phyloP scores from a whole-genome alignment of 495 filamentous ascomycete genomes.

The Chaetomium fimeti region DNA sequence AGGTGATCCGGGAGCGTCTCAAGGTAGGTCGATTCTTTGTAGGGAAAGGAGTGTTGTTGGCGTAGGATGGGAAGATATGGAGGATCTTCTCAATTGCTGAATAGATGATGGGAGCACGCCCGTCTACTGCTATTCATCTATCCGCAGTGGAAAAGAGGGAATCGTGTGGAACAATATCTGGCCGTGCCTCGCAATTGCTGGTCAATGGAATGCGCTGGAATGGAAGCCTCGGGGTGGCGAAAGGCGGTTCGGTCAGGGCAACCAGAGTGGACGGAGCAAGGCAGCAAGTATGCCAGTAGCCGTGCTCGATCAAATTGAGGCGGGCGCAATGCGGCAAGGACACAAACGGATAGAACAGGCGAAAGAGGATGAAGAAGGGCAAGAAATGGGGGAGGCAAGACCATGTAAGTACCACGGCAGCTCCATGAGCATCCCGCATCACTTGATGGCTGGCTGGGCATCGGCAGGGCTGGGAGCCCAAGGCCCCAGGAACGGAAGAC shows the following conservation, averaged over 20 bases:
- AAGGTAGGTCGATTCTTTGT: constrained; percentile 10
- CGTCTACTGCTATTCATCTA: constrained; percentile 20
- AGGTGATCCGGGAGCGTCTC: constrained; percentile 8
- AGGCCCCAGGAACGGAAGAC: constrained; percentile 19
- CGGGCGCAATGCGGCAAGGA: not conserved
- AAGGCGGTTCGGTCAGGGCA: not conserved
- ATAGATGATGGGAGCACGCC: constrained; percentile 19
- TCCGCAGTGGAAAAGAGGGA: constrained; percentile 11
- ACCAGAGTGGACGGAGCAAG: not conserved
- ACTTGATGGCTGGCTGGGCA: constrained; percentile 19
- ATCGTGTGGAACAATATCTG: constrained; percentile 12
- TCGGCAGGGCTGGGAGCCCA: constrained; percentile 22
- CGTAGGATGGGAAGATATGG: not conserved
- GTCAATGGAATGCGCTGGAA: constrained; percentile 34
- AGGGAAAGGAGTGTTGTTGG: not conserved
- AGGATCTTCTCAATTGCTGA: constrained; percentile 20
- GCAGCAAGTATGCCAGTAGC: constrained; percentile 4
- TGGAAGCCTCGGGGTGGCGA: constrained; percentile 29
- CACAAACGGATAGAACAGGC: not conserved
- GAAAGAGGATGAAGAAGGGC: constrained; percentile 13
- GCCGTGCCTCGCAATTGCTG: constrained; percentile 12
- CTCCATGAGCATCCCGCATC: not conserved
- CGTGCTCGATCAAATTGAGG: not conserved
- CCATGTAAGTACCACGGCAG: constrained; percentile 19
- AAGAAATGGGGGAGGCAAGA: not conserved